Evolutionary conservation across 768 basidiomycete species (phyloP), one percentile per base, ranked within the genome.

Genomic region (Pulveroboletus sp.): DNA sequence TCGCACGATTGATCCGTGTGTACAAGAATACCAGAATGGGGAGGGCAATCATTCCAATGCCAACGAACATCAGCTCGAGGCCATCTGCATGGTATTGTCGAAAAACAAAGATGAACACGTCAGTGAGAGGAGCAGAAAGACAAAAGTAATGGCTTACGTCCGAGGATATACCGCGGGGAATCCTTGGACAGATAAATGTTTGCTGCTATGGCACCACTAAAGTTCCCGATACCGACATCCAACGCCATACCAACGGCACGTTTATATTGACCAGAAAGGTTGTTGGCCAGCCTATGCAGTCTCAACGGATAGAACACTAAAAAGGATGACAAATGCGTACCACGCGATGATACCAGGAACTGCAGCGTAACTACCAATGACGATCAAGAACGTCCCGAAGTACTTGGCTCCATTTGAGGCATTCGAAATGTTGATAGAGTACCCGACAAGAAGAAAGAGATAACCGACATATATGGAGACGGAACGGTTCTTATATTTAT

Each of bases 311-410:
- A 1, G 14, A n/a, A 7, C 19, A 14, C 5, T 6, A 1, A 2
- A 27, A 40, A 19, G 13, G 17, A 56, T 70, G 56, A 71, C 12
- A 35, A 1, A 49, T n/a, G n/a, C 59, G 1, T 40, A 84, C 85
- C 85, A 88, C 17, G 81, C 72, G 11, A 84, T 68, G 2, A 82
- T 61, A 10, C 80, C 83, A 12, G 87, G 83, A 52, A 82, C 74
- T 0, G 74, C 69, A 52, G 83, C 46, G 19, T 60, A 87, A 34
- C 74, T 73, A n/a, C 87, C 87, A 1, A 73, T 71, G 7, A 87
- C 83, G 23, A 76, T 74, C 47, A 87, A 77, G 72, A 83, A 89
- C 0, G 80, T 85, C 1, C 84, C 86, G 52, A 86, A 83, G 62
- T 87, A 88, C 65, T 87, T 87, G 23, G 70, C 79, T 0, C 82